Conservation (phyloP, 805 yeast genomes). For the Limtongia smithiae region DNA sequence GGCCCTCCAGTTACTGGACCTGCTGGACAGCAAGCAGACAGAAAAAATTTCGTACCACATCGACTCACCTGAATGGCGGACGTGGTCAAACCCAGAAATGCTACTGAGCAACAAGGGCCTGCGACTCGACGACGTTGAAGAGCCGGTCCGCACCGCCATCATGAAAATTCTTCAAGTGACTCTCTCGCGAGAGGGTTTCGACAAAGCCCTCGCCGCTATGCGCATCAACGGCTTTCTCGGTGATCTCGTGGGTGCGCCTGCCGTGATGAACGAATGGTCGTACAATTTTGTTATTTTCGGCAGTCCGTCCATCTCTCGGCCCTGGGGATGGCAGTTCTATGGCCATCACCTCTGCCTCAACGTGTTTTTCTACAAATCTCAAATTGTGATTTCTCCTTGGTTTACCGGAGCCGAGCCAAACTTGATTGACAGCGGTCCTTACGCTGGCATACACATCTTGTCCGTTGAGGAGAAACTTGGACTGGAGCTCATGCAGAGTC, state of each 20-base stretch:
- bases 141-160: neutral
- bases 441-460: conserved; percentile 1
- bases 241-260: neutral
- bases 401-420: conserved; percentile 11
- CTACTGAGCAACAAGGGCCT: conserved; percentile 3
- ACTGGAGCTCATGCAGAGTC: conserved; percentile 4
- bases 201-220: conserved; percentile 5
- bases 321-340: conserved; percentile 7
- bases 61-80: conserved; percentile 9
- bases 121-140: conserved; percentile 1
- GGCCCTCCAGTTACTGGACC: neutral
- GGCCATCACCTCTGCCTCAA: conserved; percentile 10
- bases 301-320: neutral
- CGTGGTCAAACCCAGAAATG: conserved; percentile 7
- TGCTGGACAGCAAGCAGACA: neutral
- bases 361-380: conserved; percentile 3
- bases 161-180: neutral
- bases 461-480: conserved; percentile 6
- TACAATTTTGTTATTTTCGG: conserved; percentile 10
- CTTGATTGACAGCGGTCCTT: conserved; percentile 3
- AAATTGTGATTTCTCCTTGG: conserved; percentile 4
- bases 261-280: conserved; percentile 5
- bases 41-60: neutral
- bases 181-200: conserved; percentile 6
- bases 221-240: conserved; percentile 5